phyloP scores from a whole-genome alignment of 768 basidiomycete genomes.

The Saitozyma sp. region DNA sequence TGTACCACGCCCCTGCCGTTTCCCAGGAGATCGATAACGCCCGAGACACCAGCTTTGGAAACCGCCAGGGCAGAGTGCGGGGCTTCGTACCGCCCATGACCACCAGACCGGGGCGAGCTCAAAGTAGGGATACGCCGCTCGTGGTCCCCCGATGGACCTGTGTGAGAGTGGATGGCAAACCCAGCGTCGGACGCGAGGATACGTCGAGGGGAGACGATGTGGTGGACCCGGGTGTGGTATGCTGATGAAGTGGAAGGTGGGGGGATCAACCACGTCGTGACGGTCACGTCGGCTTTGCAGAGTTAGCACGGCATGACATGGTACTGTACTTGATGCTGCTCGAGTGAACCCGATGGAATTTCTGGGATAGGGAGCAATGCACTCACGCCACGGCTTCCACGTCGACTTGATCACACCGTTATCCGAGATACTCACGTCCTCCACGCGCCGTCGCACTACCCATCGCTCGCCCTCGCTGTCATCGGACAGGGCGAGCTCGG shows the following conservation, averaged over 20 bases:
- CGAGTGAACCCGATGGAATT: no score
- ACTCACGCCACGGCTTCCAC: constrained; percentile 68
- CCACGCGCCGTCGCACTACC: constrained; percentile 65
- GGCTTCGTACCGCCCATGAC: constrained; percentile 57
- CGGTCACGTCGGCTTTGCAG: constrained; percentile 58
- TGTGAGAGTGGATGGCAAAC: constrained; percentile 68
- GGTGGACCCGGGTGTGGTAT: constrained; percentile 70
- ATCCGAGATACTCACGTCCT: constrained; percentile 56
- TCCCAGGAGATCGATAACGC: constrained; percentile 47
- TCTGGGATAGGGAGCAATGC: not conserved
- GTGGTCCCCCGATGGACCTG: constrained; percentile 33
- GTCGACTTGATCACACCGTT: constrained; percentile 57
- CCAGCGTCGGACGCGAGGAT: constrained; percentile 67
- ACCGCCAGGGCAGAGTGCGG: constrained; percentile 38
- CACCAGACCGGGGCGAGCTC: constrained; percentile 54
- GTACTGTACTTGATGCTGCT: not conserved
- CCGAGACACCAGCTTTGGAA: constrained; percentile 17
- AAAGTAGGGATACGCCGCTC: constrained; percentile 20
- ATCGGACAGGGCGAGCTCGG: constrained; percentile 67
- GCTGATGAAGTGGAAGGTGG: constrained; percentile 61
- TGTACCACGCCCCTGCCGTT: constrained; percentile 52
- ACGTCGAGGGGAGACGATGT: constrained; percentile 58
- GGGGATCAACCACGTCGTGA: constrained; percentile 75
- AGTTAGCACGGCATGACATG: constrained; percentile 1
- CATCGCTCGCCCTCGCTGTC: constrained; percentile 67